phyloP scores from a whole-genome alignment of 139 green algal species.

The Chlorella sp. region DNA sequence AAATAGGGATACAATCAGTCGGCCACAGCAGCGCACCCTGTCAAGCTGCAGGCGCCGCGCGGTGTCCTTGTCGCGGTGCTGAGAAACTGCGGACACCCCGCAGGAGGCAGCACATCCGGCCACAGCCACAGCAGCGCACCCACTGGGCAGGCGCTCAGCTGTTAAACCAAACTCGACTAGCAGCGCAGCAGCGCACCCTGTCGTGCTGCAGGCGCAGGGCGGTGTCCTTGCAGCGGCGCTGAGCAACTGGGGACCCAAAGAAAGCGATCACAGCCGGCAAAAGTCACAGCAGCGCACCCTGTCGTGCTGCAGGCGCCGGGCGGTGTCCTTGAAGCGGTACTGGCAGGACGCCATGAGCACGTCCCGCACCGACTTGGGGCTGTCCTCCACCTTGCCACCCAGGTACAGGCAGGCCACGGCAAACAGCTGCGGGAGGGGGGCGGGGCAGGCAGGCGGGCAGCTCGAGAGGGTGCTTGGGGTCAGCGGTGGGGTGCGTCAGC shows the following conservation, averaged over 20 bases:
- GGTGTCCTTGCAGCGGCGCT: not conserved
- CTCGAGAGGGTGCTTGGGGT: not conserved
- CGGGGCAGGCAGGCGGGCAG: not conserved
- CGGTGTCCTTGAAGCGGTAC: not conserved
- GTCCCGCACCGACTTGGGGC: conserved; percentile 70
- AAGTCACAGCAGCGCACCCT: not conserved
- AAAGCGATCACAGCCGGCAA: too few relatives aligned
- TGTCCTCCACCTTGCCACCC: conserved; percentile 88
- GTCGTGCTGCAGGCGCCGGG: not conserved
- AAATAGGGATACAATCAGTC: too few relatives aligned
- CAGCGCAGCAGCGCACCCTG: not conserved
- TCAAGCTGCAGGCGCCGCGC: too few relatives aligned
- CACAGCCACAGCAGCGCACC: too few relatives aligned
- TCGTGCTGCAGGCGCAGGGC: not conserved
- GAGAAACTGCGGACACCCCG: too few relatives aligned
- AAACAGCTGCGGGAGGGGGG: conserved; percentile 67
- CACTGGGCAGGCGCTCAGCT: too few relatives aligned
- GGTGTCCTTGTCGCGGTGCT: too few relatives aligned
- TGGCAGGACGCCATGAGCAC: conserved; percentile 53
- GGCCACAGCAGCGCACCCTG: too few relatives aligned
- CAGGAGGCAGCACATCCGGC: too few relatives aligned
- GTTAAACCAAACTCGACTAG: too few relatives aligned
- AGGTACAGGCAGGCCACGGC: conserved; percentile 87
- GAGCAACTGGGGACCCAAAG: too few relatives aligned
- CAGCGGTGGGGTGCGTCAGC: too few relatives aligned